phyloP scores from a whole-genome alignment of 768 basidiomycete genomes.

The Tubosaeta sp. region DNA sequence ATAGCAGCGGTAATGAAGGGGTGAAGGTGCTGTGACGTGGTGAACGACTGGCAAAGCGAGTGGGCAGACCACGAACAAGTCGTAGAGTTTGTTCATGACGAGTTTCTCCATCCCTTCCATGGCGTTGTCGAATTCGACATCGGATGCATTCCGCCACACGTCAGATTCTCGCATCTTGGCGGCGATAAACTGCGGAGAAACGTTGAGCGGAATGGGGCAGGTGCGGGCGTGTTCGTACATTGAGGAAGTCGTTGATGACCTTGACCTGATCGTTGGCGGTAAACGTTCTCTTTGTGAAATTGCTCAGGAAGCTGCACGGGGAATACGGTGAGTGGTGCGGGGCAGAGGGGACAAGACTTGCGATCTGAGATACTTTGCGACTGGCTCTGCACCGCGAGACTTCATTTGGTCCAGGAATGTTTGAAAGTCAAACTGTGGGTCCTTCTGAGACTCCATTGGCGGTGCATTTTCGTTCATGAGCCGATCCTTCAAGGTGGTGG shows the following conservation, averaged over 20 bases:
- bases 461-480: not conserved
- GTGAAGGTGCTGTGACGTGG: slow-evolving; percentile 74
- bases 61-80: slow-evolving; percentile 63
- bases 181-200: slow-evolving; percentile 70
- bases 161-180: slow-evolving; percentile 82
- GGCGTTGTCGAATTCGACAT: slow-evolving; percentile 91
- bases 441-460: slow-evolving; percentile 39
- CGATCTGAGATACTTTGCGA: slow-evolving; percentile 95
- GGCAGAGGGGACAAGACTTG: slow-evolving; percentile 38
- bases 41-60: slow-evolving; percentile 2
- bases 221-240: slow-evolving; percentile 38
- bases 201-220: slow-evolving; percentile 10
- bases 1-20: slow-evolving; percentile 66
- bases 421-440: slow-evolving; percentile 83
- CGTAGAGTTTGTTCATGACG: slow-evolving; percentile 97
- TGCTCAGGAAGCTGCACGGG: slow-evolving; percentile 74
- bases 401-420: slow-evolving; percentile 95
- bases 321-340: not conserved
- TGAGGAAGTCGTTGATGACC: slow-evolving; percentile 90
- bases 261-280: slow-evolving; percentile 92
- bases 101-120: slow-evolving; percentile 99
- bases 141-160: slow-evolving; percentile 73
- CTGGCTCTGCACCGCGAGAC: slow-evolving; percentile 78
- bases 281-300: slow-evolving; percentile 89
- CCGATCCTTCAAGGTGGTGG: slow-evolving; percentile 23